phyloP scores from a whole-genome alignment of 2,329 filamentous ascomycete genomes.

The Pestalotiopsis fici region DNA sequence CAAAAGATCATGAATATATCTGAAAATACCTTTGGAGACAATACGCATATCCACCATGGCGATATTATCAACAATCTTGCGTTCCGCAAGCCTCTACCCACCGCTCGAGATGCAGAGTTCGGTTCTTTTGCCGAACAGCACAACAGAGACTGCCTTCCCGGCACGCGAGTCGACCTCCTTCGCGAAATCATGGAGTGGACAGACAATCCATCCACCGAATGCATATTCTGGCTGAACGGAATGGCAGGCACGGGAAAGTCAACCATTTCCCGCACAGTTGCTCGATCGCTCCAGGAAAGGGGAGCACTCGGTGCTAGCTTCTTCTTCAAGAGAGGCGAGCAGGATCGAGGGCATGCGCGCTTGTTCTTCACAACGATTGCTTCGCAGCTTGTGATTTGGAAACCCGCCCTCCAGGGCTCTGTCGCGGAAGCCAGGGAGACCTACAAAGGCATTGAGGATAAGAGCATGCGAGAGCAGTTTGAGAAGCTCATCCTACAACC shows the following conservation, averaged over 20 bases:
- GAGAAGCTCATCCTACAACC: slow-evolving; percentile 38
- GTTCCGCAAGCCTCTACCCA: too few relatives aligned
- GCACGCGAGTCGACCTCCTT: slow-evolving; percentile 33
- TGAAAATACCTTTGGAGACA: too few relatives aligned
- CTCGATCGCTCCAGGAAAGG: neutral
- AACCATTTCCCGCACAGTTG: neutral
- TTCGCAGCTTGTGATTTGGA: too few relatives aligned
- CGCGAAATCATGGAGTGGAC: slow-evolving; percentile 19
- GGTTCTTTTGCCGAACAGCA: slow-evolving; percentile 29
- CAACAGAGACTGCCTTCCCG: slow-evolving; percentile 28
- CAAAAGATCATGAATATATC: too few relatives aligned
- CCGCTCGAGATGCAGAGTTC: neutral
- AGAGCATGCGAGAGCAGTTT: slow-evolving; percentile 40
- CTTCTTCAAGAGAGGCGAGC: slow-evolving; percentile 44
- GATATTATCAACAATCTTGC: too few relatives aligned
- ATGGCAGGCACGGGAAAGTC: slow-evolving; percentile 4
- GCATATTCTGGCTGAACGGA: slow-evolving; percentile 5
- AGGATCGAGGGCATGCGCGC: slow-evolving; percentile 33
- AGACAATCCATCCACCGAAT: neutral
- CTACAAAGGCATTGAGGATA: too few relatives aligned
- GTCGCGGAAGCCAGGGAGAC: too few relatives aligned
- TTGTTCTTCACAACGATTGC: slow-evolving; percentile 43
- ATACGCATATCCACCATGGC: too few relatives aligned
- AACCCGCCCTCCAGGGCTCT: slow-evolving; percentile 28
- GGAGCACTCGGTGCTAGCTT: slow-evolving; percentile 29